phyloP scores from a whole-genome alignment of 768 basidiomycete species.

The Xerocomellus amylosporus region DNA sequence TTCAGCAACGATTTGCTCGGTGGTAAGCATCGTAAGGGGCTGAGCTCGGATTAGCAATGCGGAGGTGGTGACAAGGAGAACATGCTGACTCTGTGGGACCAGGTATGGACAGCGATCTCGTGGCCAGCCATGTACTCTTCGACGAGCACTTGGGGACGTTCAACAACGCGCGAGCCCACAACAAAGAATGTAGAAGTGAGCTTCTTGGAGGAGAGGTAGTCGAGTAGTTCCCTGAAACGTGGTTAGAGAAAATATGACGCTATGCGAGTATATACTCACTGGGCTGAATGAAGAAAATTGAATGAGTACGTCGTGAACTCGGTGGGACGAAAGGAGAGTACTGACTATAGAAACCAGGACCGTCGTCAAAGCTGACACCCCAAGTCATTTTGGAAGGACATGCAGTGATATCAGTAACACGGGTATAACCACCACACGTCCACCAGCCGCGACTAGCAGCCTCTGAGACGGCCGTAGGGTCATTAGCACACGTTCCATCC shows the following conservation, averaged over 20 bases:
- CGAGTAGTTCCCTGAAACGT: conserved; percentile 55
- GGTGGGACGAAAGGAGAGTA: conserved; percentile 7
- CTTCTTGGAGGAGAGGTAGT: conserved; percentile 62
- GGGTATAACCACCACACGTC: conserved; percentile 78
- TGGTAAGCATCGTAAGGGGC: conserved; percentile 70
- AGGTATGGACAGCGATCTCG: conserved; percentile 85
- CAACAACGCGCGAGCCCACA: conserved; percentile 80
- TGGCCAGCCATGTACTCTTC: conserved; percentile 80
- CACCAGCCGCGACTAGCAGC: conserved; percentile 79
- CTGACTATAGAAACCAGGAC: conserved; percentile 80
- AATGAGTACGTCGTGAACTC: conserved; percentile 1
- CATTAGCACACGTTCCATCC: conserved; percentile 66
- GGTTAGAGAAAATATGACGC: neutral
- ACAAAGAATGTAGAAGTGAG: conserved; percentile 89
- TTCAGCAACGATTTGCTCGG: conserved; percentile 85
- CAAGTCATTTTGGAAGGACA: conserved; percentile 71
- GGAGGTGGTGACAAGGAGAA: neutral
- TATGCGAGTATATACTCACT: conserved; percentile 36
- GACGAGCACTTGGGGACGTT: conserved; percentile 68
- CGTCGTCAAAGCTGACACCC: conserved; percentile 88
- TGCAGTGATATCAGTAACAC: conserved; percentile 55
- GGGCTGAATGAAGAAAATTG: conserved; percentile 37
- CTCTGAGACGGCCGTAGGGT: conserved; percentile 53
- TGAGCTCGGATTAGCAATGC: conserved; percentile 27
- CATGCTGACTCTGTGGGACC: conserved; percentile 70